Evolutionary conservation across 768 basidiomycete species (phyloP), one percentile per base, ranked within the genome.

Genomic region (Lactarius tabidus): DNA sequence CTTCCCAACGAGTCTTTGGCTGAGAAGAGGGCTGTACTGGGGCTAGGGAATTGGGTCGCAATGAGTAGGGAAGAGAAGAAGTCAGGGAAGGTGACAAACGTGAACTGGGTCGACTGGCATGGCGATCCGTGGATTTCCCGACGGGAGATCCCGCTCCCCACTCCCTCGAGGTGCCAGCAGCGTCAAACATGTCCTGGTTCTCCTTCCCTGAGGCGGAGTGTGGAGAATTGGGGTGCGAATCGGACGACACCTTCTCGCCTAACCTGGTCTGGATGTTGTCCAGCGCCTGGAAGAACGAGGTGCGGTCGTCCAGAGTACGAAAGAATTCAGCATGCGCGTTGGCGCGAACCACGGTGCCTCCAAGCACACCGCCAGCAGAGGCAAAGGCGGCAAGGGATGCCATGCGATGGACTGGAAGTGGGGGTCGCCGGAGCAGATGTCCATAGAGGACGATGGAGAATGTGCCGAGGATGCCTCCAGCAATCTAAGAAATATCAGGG

Each of bases 1-100:
- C 81, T 38, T 88, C 86, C 89, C 89, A 91, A 65, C 78, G 82
- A 59, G 75, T 82, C 41, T 64, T 65, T 57, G 72, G 63, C 62
- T 35, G 60, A 36, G 63, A 52, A 28, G 38, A 33, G 33, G 33
- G 23, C 6, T 45, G 36, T 39, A 60, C 26, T 28, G 35, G 45
- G 17, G 41, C 56, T 62, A 61, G 54, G 55, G 31, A 35, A 26
- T 41, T 28, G 26, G 43, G 31, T 23, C 59, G 52, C 33, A 28
- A 6, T 60, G 28, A 55, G 54, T 29, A 33, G 4, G 5, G 29
- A 17, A 35, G 23, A 48, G n/a, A n/a, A 48, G 3, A 14, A 1
- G 9, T 45, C 43, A 45, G 39, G 9, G 14, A 14, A 20, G 28
- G 33, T 8, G 29, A 29, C 48, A 56, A 17, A 41, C 14, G 23